A percentile compares a stretch with the other conserved stretches of the same genome.
These are phyloP conservation scores for Pugionium cornutum DNA, from an alignment of 345 rosid genomes.

Conservation along the genomic window DNA sequence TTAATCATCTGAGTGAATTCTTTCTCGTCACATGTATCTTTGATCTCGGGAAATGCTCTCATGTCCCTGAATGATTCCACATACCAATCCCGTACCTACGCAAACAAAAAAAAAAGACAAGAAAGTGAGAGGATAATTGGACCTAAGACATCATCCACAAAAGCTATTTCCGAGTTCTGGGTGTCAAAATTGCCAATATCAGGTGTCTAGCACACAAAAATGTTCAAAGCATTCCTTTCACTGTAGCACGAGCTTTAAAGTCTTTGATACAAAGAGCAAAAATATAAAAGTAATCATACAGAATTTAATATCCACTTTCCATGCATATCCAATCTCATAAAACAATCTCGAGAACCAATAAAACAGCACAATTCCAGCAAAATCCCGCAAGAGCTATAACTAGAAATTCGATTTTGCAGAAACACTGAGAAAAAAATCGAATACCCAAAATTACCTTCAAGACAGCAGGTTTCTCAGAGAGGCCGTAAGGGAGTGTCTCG, in stretches of 20 bases:
- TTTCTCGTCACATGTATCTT: slow-evolving; percentile 62
- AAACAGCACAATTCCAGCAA: neutral
- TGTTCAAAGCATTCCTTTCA: no score
- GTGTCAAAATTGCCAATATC: no score
- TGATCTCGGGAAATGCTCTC: slow-evolving; percentile 84
- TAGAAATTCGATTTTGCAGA: neutral
- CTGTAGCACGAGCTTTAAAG: no score
- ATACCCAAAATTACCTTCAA: slow-evolving; percentile 52
- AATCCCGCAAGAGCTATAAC: neutral
- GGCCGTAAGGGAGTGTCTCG: slow-evolving; percentile 74
- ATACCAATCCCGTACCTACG: slow-evolving; percentile 97
- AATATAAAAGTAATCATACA: slow-evolving; percentile 2
- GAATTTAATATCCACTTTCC: neutral
- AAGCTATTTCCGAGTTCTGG: neutral
- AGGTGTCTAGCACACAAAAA: no score
- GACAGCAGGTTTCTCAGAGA: slow-evolving; percentile 77
- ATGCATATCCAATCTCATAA: slow-evolving; percentile 4
- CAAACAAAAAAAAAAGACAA: neutral
- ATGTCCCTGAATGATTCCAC: slow-evolving; percentile 92
- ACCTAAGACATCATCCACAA: slow-evolving; percentile 10
- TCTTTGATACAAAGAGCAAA: no score
- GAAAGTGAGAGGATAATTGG: neutral
- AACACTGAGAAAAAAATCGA: neutral
- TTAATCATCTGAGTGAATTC: slow-evolving; percentile 91
- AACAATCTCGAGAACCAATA: neutral